A percentile compares a stretch with the other conserved stretches of the same genome.
Conservation (phyloP, 768 basidiomycete genomes). For the Suillus lakei region DNA sequence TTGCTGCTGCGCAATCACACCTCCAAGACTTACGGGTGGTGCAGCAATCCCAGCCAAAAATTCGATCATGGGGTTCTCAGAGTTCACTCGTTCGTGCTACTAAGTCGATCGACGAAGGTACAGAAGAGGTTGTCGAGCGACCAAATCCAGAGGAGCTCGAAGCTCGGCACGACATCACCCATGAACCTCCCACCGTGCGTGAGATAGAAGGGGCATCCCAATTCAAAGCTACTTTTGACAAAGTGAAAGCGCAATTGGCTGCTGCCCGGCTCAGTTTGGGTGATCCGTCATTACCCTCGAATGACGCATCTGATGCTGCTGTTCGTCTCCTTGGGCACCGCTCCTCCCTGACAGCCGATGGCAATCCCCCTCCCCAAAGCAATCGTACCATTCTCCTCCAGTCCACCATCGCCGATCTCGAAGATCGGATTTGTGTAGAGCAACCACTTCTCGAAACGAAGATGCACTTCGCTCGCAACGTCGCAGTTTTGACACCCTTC, state of each 20-base stretch:
- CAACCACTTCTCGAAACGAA: constrained; percentile 68
- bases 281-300: constrained; percentile 23
- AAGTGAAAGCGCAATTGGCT: constrained; percentile 85
- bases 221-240: constrained; percentile 83
- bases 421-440: constrained; percentile 55
- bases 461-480: constrained; percentile 77
- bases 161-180: constrained; percentile 34
- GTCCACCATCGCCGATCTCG: constrained; percentile 67
- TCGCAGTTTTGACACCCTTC: constrained; percentile 88
- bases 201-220: constrained; percentile 66
- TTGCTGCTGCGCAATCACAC: constrained; percentile 86
- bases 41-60: constrained; percentile 26
- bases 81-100: constrained; percentile 34
- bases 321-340: neutral
- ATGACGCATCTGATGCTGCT: neutral
- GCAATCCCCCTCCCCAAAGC: constrained; percentile 37
- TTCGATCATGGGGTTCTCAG: constrained; percentile 45
- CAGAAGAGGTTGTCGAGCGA: constrained; percentile 38
- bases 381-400: constrained; percentile 64
- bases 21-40: constrained; percentile 66
- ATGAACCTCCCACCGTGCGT: constrained; percentile 53
- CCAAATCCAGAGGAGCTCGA: constrained; percentile 9
- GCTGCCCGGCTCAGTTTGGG: constrained; percentile 45
- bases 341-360: constrained; percentile 25
- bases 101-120: constrained; percentile 40